Evolutionary conservation across 495 filamentous ascomycete species (phyloP).

Genomic region (Neurospora sp.): DNA sequence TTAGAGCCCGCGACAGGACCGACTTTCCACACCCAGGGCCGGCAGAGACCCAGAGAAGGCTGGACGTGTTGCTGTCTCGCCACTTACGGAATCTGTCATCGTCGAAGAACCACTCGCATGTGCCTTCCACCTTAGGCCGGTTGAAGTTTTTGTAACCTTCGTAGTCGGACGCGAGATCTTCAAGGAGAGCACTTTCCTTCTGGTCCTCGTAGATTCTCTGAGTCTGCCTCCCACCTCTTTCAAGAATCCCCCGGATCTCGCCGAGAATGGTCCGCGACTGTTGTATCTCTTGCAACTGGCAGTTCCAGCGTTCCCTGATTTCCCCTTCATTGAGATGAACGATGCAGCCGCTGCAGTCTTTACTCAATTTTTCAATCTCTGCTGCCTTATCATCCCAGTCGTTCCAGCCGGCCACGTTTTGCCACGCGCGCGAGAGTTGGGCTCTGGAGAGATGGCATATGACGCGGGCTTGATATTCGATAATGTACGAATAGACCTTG

Average conservation of each 20-base stretch:
- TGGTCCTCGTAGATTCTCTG: constrained; percentile 10
- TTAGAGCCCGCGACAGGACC: constrained; percentile 23
- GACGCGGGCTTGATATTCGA: constrained; percentile 26
- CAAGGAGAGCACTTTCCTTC: constrained; percentile 11
- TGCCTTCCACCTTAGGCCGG: constrained; percentile 14
- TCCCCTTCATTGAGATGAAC: constrained; percentile 2
- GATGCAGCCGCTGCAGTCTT: constrained; percentile 7
- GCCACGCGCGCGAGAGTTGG: constrained; percentile 18
- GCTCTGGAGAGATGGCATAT: constrained; percentile 22
- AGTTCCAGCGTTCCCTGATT: constrained; percentile 4
- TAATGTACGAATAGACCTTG: constrained; percentile 21
- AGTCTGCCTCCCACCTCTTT: background rate
- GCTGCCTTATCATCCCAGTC: constrained; percentile 12
- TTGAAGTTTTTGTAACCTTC: constrained; percentile 22
- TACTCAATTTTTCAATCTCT: constrained; percentile 8
- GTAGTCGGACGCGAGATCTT: constrained; percentile 21
- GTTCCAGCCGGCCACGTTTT: constrained; percentile 11
- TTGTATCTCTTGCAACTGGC: constrained; percentile 11
- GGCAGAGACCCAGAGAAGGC: constrained; percentile 33
- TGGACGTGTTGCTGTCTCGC: constrained; percentile 10
- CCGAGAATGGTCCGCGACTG: constrained; percentile 9
- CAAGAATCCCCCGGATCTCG: constrained; percentile 5
- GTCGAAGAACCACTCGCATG: constrained; percentile 29
- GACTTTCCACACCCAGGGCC: constrained; percentile 35
- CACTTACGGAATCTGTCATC: constrained; percentile 22